Evolutionary conservation across 108 stramenopile species (phyloP), one percentile per base, ranked within the genome.

Genomic region (Skeletonema tropicum): DNA sequence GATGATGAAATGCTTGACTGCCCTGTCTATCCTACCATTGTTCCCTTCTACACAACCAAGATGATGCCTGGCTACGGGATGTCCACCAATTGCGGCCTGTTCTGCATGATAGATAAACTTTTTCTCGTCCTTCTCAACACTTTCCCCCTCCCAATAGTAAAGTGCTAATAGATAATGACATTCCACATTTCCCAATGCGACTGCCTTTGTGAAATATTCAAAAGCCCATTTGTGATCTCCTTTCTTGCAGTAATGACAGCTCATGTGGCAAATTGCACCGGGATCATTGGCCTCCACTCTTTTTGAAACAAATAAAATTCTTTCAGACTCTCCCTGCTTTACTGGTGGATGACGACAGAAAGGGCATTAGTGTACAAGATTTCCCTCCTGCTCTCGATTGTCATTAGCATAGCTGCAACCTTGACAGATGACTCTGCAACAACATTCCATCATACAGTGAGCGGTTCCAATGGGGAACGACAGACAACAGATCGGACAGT

Each of bases 181-280:
- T 9, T 0, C 61, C 17, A 19, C 33, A 62, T 62, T 10, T 11
- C 61, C 61, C 61, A 62, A 38, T 21, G 0, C 36, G 9, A 17
- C 61, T 13, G 61, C 61, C 61, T 38, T 62, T 62, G 5, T 38
- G 5, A 5, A 62, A 25, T 36, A 38, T 21, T 62, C 61, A 62
- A 33, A 21, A 36, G 61, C 33, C 0, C 19, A 2, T 9, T 62
- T 30, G 19, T 33, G 21, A 11, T 62, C 31, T 12, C 61, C 52
- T 55, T 23, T 6, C 15, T 55, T 7, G 6, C 23, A 25, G 5
- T 23, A 1, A 8, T 23, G 1, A 2, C 0, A 1, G 2, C 52
- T 23, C 21, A 55, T n/a, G 2, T 8, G 19, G 19, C 23, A 7
- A 2, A 55, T 6, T 23, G 52, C 52, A 55, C 23, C 52, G 0